Evolutionary conservation across 176 grass and related monocot species (phyloP).

Genomic region (Canna indica): DNA sequence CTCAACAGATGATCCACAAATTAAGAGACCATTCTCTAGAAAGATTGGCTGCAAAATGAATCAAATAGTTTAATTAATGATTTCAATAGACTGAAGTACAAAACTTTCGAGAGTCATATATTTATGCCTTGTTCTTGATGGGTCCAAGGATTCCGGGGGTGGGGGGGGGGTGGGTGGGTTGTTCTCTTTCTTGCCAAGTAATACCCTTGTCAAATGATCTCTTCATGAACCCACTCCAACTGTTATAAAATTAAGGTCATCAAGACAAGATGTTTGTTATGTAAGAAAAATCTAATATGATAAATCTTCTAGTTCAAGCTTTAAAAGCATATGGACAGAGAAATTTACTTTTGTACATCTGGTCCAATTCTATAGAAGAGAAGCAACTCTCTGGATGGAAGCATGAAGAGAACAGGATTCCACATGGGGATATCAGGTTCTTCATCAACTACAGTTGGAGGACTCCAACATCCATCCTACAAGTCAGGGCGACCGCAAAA

Average conservation of each 20-base stretch:
- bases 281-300: not conserved
- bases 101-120: not conserved
- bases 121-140: constrained; percentile 29
- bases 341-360: constrained; percentile 23
- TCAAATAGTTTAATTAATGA: not conserved
- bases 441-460: constrained; percentile 19
- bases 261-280: not conserved
- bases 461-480: constrained; percentile 30
- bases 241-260: not conserved
- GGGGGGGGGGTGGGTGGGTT: constrained; percentile 23
- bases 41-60: constrained; percentile 20
- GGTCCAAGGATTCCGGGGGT: constrained; percentile 28
- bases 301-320: not conserved
- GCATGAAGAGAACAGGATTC: constrained; percentile 37
- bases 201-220: constrained; percentile 26
- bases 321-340: not conserved
- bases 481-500: not conserved
- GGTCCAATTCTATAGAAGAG: constrained; percentile 35
- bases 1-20: constrained; percentile 32
- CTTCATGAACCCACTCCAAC: constrained; percentile 36
- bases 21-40: constrained; percentile 14
- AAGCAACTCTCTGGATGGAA: constrained; percentile 19
- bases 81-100: not conserved
- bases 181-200: constrained; percentile 25
- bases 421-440: constrained; percentile 27